Percentiles rank a stretch among this genome's conserved stretches.
phyloP scores from a whole-genome alignment of 305 asterid species.

The Andrographis paniculata region DNA sequence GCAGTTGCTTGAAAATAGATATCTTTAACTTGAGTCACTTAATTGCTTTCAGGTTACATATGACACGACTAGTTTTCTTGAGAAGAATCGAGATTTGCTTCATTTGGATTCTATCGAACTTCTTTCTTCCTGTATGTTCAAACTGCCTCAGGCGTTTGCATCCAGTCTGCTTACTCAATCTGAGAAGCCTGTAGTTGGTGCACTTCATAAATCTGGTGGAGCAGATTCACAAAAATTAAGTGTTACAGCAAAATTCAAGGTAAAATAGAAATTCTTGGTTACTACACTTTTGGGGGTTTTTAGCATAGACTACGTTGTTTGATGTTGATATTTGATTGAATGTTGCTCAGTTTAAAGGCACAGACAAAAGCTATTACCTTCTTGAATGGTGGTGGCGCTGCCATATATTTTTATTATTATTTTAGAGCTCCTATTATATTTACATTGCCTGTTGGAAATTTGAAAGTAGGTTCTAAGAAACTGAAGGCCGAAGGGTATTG shows the following conservation, averaged over 20 bases:
- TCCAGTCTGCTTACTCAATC: conserved; percentile 79
- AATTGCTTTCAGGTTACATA: conserved; percentile 57
- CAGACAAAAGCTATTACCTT: neutral
- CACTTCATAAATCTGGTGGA: conserved; percentile 89
- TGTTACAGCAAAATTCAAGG: conserved; percentile 94
- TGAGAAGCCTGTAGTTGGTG: conserved; percentile 84
- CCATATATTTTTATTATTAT: neutral
- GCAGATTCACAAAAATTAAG: conserved; percentile 97
- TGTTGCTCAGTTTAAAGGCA: neutral
- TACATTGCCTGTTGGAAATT: neutral
- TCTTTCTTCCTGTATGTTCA: conserved; percentile 79
- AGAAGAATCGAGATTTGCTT: conserved; percentile 95
- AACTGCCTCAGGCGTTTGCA: conserved; percentile 93
- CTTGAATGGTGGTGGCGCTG: neutral
- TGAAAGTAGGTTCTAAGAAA: neutral
- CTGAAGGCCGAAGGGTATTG: neutral
- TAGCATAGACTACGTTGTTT: neutral
- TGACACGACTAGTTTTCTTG: conserved; percentile 88
- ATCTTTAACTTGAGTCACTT: neutral
- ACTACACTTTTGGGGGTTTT: neutral
- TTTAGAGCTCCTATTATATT: neutral
- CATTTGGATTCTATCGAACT: conserved; percentile 92
- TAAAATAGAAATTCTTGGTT: neutral
- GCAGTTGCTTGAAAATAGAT: neutral
- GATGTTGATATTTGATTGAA: neutral